A percentile compares a stretch with the other conserved stretches of the same genome.
Evolutionary conservation across 83 land plant species (phyloP).

Genomic region (Picea mariana): DNA sequence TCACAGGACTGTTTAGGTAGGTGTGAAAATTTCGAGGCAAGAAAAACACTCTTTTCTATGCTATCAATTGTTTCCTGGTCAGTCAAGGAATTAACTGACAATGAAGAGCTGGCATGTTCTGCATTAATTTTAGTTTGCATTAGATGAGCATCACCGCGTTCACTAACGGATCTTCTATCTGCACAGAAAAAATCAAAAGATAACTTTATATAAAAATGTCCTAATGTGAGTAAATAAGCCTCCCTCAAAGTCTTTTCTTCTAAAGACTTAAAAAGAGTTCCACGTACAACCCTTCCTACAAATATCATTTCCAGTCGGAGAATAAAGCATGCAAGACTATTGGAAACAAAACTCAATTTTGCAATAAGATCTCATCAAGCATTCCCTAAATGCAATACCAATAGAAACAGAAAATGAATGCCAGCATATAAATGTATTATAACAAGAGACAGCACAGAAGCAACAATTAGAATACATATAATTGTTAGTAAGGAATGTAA

Average conservation of each 20-base stretch:
- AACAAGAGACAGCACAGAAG: too few species aligned
- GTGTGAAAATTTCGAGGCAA: not conserved
- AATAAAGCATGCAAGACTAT: not conserved
- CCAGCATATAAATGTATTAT: too few species aligned
- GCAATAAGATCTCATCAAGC: too few species aligned
- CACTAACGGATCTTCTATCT: not conserved
- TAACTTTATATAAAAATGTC: not conserved
- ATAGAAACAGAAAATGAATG: too few species aligned
- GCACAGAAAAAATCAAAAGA: not conserved
- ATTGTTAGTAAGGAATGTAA: too few species aligned
- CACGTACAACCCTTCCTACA: not conserved
- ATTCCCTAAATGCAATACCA: too few species aligned
- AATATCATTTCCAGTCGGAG: not conserved
- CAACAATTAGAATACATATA: too few species aligned
- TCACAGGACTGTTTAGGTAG: not conserved
- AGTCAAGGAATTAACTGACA: not conserved
- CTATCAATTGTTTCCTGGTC: not conserved
- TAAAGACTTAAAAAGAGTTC: not conserved
- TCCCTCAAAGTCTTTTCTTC: too few species aligned
- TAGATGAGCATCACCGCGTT: not conserved
- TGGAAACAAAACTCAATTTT: too few species aligned
- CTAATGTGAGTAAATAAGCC: not conserved
- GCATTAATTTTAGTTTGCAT: not conserved
- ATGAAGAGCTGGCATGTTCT: not conserved
- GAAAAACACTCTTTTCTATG: too few species aligned